phyloP scores from a whole-genome alignment of 139 green algal genomes.

The Choricystis sp. region DNA sequence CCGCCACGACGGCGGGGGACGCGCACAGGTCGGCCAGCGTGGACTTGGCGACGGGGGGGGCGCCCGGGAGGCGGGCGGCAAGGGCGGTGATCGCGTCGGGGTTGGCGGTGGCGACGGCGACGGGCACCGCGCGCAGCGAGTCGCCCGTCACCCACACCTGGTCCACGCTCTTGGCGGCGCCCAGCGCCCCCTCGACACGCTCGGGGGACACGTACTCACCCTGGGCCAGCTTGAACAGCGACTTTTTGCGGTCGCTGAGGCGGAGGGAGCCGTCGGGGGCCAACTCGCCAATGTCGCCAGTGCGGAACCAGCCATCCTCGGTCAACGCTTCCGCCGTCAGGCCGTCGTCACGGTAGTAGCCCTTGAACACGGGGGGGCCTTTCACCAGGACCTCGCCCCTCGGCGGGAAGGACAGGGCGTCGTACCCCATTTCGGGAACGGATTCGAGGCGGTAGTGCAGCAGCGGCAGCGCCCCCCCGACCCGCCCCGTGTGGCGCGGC shows the following conservation, averaged over 20 bases:
- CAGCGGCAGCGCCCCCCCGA: constrained; percentile 44
- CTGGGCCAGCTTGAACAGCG: constrained; percentile 95
- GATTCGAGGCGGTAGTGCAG: constrained; percentile 47
- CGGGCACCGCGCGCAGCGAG: constrained; percentile 39
- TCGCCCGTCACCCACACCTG: constrained; percentile 84
- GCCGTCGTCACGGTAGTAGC: constrained; percentile 65
- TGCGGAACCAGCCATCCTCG: constrained; percentile 67
- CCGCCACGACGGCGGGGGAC: background rate
- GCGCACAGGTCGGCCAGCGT: background rate
- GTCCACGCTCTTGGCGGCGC: constrained; percentile 49
- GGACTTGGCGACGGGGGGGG: background rate
- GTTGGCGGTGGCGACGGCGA: constrained; percentile 47
- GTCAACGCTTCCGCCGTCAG: constrained; percentile 58
- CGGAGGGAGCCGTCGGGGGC: constrained; percentile 42
- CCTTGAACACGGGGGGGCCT: constrained; percentile 48
- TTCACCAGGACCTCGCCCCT: constrained; percentile 65
- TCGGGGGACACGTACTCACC: constrained; percentile 76
- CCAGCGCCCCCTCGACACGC: constrained; percentile 72
- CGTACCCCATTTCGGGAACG: constrained; percentile 51
- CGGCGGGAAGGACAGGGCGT: constrained; percentile 18
- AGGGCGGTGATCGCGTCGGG: background rate
- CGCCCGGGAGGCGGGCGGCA: background rate
- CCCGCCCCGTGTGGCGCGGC: constrained; percentile 40
- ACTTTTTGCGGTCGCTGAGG: constrained; percentile 95
- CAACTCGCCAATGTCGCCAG: constrained; percentile 63